A percentile compares a stretch with the other conserved stretches of the same genome.
These are phyloP conservation scores for Coemansia sp. DNA, from an alignment of 192 early-diverging fungal species.

Conservation along the genomic window DNA sequence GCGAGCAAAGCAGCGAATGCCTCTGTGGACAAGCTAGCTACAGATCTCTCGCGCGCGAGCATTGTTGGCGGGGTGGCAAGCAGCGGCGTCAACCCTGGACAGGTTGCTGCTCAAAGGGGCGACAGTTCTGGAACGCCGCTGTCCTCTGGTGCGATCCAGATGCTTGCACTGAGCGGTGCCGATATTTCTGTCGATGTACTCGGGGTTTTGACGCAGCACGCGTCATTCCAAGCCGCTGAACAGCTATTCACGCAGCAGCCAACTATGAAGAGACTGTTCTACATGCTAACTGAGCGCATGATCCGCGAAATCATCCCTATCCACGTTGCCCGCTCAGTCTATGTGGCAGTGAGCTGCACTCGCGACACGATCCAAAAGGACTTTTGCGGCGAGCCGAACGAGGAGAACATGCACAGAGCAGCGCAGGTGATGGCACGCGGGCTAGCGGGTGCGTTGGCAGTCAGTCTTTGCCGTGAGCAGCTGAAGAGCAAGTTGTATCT, in stretches of 20 bases:
- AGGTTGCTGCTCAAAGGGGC: neutral
- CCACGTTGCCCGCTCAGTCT: conserved; percentile 90
- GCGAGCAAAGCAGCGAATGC: conserved; percentile 11
- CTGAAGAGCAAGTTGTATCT: conserved; percentile 76
- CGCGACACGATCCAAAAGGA: conserved; percentile 93
- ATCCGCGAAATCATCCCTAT: conserved; percentile 88
- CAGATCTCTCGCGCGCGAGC: conserved; percentile 28
- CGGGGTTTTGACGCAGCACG: conserved; percentile 46
- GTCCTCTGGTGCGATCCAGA: conserved; percentile 19
- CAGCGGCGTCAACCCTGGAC: neutral
- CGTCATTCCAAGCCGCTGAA: conserved; percentile 75
- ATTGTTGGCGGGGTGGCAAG: conserved; percentile 18
- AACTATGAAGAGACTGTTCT: conserved; percentile 82
- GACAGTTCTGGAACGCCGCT: neutral
- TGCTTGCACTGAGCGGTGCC: conserved; percentile 35
- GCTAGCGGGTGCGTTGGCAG: conserved; percentile 79
- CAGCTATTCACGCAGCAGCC: conserved; percentile 81
- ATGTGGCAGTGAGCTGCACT: conserved; percentile 89
- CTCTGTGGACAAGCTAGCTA: conserved; percentile 21
- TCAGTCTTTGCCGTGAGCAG: conserved; percentile 92
- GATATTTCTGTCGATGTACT: conserved; percentile 53
- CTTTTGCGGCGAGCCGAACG: conserved; percentile 92
- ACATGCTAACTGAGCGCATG: conserved; percentile 83
- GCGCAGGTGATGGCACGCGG: conserved; percentile 96
- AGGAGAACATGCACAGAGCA: conserved; percentile 89